Base-by-base conservation (phyloP, 352 stramenopile species). In the Globisporangium recalcitrans region DNA sequence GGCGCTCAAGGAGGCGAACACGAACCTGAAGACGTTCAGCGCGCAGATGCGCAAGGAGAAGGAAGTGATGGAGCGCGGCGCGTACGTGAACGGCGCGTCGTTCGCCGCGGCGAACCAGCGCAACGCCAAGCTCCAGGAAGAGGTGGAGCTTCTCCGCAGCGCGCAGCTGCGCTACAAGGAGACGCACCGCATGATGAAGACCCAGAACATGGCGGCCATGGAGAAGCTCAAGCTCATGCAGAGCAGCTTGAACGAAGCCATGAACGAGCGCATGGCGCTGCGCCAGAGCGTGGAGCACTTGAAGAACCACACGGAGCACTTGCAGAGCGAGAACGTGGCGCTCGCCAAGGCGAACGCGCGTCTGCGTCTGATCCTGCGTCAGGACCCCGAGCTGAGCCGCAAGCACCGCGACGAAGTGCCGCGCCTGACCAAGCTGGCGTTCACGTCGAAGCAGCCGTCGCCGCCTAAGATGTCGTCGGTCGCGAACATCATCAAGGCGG, bases 21-120 rank as follows among this genome's bases (percentile, higher is more conserved):
- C 71, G 26, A 87, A 90, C 69, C 53, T 95, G n/a, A 95, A 95
- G 72, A 77, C 79, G 10, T 91, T 86, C 58, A 88, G 86, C 47
- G 77, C 76, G 34, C 78, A 90, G 70, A 75, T 95, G 26, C 85
- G 85, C 58, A 95, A 95, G 72, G 87, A 95, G 67, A 95, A 95
- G 68, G 86, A 94, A 46, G 81, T 90, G 22, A 93, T 95, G 85
- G 86, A 95, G 66, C 85, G 86, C 67, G 86, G 86, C 13, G 85
- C 84, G 26, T 93, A 93, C 61, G 86, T 94, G 42, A 94, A 94
- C 44, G 86, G 86, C 55, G 86, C 86, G 47, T 93, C 85, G 21
- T 95, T 95, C 56, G 80, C 84, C 0, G 86, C 86, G 19, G 85
- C 85, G 4, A 95, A 95, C 73, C 82, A 91, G 69, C 83, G 85